These are phyloP conservation scores for Diaporthe sp. DNA, from an alignment of 2,329 filamentous ascomycete genomes.

Conservation along the genomic window DNA sequence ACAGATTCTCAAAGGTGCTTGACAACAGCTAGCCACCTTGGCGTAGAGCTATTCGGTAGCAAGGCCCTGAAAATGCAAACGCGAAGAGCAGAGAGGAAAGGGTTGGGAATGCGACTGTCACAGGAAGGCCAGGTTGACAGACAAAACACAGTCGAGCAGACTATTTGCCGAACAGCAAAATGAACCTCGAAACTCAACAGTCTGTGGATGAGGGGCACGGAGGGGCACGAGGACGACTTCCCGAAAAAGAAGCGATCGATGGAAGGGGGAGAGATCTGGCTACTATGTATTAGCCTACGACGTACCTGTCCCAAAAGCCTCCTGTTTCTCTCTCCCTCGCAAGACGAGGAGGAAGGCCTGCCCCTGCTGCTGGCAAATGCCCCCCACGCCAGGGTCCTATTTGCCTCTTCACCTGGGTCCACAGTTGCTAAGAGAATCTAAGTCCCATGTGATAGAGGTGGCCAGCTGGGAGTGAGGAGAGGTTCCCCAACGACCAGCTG, in stretches of 20 bases:
- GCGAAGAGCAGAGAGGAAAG: neutral
- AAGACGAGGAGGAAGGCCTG: slow-evolving; percentile 8
- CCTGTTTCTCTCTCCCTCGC: slow-evolving; percentile 1
- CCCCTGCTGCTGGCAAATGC: neutral
- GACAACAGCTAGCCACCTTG: neutral
- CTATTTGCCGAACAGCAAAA: neutral
- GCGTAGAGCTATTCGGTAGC: neutral
- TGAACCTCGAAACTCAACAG: neutral
- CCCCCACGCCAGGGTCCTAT: slow-evolving; percentile 28
- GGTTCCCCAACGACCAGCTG: neutral
- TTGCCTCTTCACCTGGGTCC: neutral
- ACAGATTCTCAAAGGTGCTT: neutral
- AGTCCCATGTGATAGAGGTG: slow-evolving; percentile 27
- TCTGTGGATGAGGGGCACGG: slow-evolving; percentile 11
- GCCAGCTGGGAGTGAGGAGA: neutral
- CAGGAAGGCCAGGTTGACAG: neutral
- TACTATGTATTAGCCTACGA: neutral
- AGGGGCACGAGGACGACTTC: slow-evolving; percentile 35
- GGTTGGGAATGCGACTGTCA: too few species aligned
- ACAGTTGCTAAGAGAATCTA: neutral
- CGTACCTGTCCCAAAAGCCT: neutral
- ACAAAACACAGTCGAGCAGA: neutral
- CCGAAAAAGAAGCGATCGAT: slow-evolving; percentile 22
- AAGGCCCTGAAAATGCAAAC: neutral
- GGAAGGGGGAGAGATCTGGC: slow-evolving; percentile 2